Base-by-base conservation (phyloP, 192 early-diverging fungal genomes). In the Coemansia sp. region DNA sequence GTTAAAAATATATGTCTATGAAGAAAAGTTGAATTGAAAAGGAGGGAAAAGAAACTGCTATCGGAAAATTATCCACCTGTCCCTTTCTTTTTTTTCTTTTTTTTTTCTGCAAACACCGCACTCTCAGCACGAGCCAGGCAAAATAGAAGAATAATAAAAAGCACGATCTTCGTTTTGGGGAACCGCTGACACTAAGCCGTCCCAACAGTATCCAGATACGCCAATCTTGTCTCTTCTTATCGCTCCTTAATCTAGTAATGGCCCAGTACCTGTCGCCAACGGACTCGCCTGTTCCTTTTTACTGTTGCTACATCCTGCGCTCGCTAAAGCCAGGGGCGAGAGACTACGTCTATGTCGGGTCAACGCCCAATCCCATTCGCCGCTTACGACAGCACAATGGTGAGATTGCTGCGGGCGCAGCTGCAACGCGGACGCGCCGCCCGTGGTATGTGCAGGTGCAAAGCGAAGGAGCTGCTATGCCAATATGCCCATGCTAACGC, bases 341-440 rank as follows among this genome's bases (percentile, higher is more conserved):
- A 1, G 35, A 60, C 52, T 53, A 64, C 37, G 72, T 68, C 22
- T 80, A 80, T 33, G 68, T 80, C 24, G 78, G 78, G 56, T 74
- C 78, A n/a, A 80, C 78, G 35, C 67, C 71, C 29, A 58, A 80
- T 54, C 72, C 78, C 7, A 58, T 63, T 38, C 72, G 71, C 38
- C 64, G 72, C 21, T 64, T 80, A 58, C 60, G 72, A 21, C 78
- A 80, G 59, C 78, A 80, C 72, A 80, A 80, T 53, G 72, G 78
- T 72, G 72, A 80, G 46, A 65, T 75, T 17, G 27, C 67, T 4
- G 72, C 68, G 21, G 78, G 78, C n/a, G 72, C 78, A 15, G 48
- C 36, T 2, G 29, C 65, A 9, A 80, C 78, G 5, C 65, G 68
- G 36, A 58, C 37, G 15, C 48, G 61, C 11, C 39, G 77, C 3